A percentile compares a stretch with the other conserved stretches of the same genome.
These are phyloP conservation scores for Tripterygium wilfordii DNA, from an alignment of 177 flowering plant genomes.

Conservation along the genomic window DNA sequence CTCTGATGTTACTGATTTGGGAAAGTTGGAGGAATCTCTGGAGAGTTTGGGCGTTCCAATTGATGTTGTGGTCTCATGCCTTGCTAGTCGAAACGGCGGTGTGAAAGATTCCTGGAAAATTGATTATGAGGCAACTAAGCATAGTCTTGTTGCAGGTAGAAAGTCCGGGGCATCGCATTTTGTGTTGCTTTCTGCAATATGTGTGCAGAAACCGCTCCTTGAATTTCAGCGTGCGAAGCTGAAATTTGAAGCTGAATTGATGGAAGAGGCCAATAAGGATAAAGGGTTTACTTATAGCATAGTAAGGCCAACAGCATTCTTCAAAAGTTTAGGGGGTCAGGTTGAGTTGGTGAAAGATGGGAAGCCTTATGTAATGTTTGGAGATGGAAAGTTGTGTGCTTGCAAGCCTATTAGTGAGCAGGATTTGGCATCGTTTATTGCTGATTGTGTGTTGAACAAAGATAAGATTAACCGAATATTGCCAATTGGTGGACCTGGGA, in stretches of 20 bases:
- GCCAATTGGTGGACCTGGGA: conserved; percentile 95
- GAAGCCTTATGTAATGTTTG: conserved; percentile 97
- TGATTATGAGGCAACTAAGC: conserved; percentile 87
- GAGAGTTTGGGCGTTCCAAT: conserved; percentile 40
- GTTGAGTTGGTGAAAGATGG: conserved; percentile 91
- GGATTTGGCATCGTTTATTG: conserved; percentile 81
- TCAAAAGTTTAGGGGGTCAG: conserved; percentile 93
- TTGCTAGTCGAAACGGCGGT: conserved; percentile 87
- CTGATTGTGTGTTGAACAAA: conserved; percentile 68
- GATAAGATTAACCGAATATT: conserved; percentile 64
- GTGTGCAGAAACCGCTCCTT: conserved; percentile 90
- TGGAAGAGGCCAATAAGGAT: conserved; percentile 41
- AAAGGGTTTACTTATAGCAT: conserved; percentile 68
- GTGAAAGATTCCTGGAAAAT: conserved; percentile 89
- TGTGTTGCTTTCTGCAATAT: conserved; percentile 87
- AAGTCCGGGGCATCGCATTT: conserved; percentile 75
- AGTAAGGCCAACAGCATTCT: conserved; percentile 95
- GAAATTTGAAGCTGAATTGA: conserved; percentile 78
- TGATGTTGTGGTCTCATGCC: conserved; percentile 88
- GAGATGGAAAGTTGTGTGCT: conserved; percentile 86
- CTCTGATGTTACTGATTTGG: conserved; percentile 72
- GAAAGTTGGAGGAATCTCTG: conserved; percentile 45
- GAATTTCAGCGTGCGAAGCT: conserved; percentile 92
- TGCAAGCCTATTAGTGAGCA: conserved; percentile 94
- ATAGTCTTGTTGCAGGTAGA: conserved; percentile 71